phyloP scores from a whole-genome alignment of 2,329 filamentous ascomycete species.

The Colletotrichum graminicola region DNA sequence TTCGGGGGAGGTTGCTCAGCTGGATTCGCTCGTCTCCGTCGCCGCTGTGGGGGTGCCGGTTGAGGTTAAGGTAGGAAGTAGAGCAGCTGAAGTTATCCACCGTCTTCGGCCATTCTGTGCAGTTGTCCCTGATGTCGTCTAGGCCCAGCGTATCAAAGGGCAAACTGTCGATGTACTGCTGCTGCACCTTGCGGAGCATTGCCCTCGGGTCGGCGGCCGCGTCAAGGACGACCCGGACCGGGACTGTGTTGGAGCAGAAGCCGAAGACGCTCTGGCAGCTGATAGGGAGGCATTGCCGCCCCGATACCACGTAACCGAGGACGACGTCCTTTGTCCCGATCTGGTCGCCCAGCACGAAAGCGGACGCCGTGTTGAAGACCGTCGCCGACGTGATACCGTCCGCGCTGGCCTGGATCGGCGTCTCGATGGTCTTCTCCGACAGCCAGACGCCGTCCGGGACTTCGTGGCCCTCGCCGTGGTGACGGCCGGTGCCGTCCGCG shows the following conservation, averaged over 20 bases:
- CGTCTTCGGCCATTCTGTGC: constrained; percentile 42
- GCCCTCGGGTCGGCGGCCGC: background rate
- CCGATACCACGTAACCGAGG: constrained; percentile 44
- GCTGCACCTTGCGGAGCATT: constrained; percentile 37
- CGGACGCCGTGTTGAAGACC: constrained; percentile 37
- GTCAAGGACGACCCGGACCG: constrained; percentile 22
- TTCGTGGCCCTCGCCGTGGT: background rate
- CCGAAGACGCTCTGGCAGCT: constrained; percentile 42
- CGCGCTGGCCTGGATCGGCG: background rate
- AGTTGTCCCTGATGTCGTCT: constrained; percentile 43
- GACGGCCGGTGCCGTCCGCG: background rate
- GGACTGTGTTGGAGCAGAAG: constrained; percentile 35
- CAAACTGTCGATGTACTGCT: constrained; percentile 42
- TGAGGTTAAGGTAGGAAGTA: background rate
- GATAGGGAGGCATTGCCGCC: constrained; percentile 39
- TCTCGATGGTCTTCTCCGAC: constrained; percentile 11
- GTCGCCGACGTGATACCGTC: constrained; percentile 36
- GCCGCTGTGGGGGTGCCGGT: constrained; percentile 6
- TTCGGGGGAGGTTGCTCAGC: background rate
- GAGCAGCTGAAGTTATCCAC: constrained; percentile 46
- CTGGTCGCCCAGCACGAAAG: constrained; percentile 20
- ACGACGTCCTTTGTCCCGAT: constrained; percentile 35
- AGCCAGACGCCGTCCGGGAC: background rate
- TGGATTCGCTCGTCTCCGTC: background rate
- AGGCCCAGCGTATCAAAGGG: constrained; percentile 42